Conservation (phyloP, 768 basidiomycete species). For the Auricularia sp. region DNA sequence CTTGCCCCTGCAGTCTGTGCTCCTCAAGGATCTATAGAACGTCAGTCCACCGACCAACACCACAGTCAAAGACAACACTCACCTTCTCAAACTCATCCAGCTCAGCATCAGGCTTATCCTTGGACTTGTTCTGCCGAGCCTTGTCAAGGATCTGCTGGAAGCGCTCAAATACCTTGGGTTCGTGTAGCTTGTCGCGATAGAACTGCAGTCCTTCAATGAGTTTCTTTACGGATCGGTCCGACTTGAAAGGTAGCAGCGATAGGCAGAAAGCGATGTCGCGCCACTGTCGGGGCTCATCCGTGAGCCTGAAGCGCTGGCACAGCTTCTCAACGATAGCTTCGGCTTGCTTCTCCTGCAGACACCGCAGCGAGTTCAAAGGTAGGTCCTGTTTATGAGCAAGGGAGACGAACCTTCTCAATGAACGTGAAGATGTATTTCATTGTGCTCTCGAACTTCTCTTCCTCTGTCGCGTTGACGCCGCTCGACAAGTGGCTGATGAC, state of each 20-base stretch:
- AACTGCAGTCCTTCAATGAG: conserved; percentile 84
- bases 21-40: too few species aligned
- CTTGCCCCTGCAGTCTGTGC: too few species aligned
- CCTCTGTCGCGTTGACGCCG: conserved; percentile 85
- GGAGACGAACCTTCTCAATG: conserved; percentile 71
- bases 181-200: conserved; percentile 95
- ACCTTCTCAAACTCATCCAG: conserved; percentile 91
- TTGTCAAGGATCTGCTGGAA: conserved; percentile 87
- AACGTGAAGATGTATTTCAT: conserved; percentile 93
- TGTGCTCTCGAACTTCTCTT: conserved; percentile 84
- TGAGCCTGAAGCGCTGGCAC: conserved; percentile 86
- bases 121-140: conserved; percentile 23
- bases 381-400: neutral
- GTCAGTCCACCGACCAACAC: too few species aligned
- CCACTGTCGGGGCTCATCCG: conserved; percentile 90
- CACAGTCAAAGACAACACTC: conserved; percentile 9
- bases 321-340: conserved; percentile 96
- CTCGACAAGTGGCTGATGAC: conserved; percentile 92
- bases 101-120: conserved; percentile 80
- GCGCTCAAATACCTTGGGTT: conserved; percentile 63
- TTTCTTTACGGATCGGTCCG: conserved; percentile 92
- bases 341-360: conserved; percentile 93
- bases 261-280: conserved; percentile 94
- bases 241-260: conserved; percentile 91
- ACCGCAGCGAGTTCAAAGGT: too few species aligned